Conservation (phyloP, 768 basidiomycete genomes). For the Phaffia australis region DNA sequence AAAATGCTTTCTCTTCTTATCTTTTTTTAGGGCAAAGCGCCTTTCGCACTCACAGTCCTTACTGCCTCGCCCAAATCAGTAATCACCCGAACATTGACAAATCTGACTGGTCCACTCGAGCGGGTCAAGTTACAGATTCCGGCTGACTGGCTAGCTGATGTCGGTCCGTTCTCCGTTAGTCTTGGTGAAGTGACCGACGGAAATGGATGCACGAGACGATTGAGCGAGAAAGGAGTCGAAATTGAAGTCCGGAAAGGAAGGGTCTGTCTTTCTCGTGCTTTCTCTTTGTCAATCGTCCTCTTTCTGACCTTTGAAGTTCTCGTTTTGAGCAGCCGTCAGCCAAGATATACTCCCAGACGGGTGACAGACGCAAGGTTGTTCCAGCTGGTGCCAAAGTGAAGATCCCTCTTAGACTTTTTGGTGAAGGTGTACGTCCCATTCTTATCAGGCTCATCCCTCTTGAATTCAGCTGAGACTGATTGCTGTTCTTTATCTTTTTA, state of each 20-base stretch:
- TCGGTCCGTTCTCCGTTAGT: constrained; percentile 31
- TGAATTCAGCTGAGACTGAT: too few relatives aligned
- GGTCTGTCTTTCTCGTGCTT: constrained; percentile 42
- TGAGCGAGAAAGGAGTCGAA: constrained; percentile 64
- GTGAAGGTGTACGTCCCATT: constrained; percentile 59
- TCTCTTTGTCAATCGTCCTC: not conserved
- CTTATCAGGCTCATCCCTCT: not conserved
- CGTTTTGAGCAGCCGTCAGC: not conserved
- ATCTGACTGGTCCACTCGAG: constrained; percentile 53
- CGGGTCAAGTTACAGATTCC: constrained; percentile 40
- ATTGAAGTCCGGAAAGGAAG: constrained; percentile 74
- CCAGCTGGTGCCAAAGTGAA: constrained; percentile 61
- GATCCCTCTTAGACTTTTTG: constrained; percentile 76
- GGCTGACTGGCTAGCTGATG: constrained; percentile 26
- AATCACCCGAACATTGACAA: constrained; percentile 29
- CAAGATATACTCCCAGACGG: constrained; percentile 37
- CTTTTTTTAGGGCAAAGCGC: constrained; percentile 60
- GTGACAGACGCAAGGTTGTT: constrained; percentile 47
- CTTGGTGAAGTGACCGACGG: constrained; percentile 74
- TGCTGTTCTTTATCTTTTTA: not conserved
- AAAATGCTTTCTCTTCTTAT: not conserved
- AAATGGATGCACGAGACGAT: constrained; percentile 67
- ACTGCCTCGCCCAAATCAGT: constrained; percentile 25
- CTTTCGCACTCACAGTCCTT: constrained; percentile 38
- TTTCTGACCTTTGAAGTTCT: not conserved